phyloP scores from a whole-genome alignment of 2,329 filamentous ascomycete genomes.

The Cladosporium cucumerinum region DNA sequence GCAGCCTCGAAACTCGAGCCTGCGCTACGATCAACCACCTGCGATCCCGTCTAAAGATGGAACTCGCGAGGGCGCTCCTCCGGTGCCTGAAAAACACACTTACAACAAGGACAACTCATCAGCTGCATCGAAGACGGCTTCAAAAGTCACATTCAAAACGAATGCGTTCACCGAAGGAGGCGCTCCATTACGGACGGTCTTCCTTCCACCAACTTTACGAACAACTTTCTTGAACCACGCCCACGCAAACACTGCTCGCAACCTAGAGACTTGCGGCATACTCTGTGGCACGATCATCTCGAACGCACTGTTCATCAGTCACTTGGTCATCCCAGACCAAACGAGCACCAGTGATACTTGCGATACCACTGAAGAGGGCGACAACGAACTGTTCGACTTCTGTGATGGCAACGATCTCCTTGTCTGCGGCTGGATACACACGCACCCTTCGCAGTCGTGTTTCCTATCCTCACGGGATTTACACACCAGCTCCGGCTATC shows the following conservation, averaged over 20 bases:
- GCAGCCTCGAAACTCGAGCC: conserved; percentile 18
- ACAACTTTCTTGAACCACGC: conserved; percentile 71
- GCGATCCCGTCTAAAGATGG: conserved; percentile 32
- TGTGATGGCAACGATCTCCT: conserved; percentile 80
- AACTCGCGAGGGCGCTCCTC: background rate
- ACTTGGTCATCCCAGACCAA: conserved; percentile 87
- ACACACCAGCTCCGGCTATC: conserved; percentile 91
- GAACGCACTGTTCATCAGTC: conserved; percentile 88
- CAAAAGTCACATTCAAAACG: conserved; percentile 64
- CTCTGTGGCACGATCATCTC: conserved; percentile 86
- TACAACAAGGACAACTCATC: background rate
- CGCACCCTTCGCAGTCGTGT: conserved; percentile 92
- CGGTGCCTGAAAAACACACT: conserved; percentile 7
- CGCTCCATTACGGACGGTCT: conserved; percentile 78
- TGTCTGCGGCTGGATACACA: conserved; percentile 95
- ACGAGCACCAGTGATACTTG: conserved; percentile 88
- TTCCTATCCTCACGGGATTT: conserved; percentile 95
- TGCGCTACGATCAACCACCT: conserved; percentile 17
- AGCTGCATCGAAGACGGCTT: background rate
- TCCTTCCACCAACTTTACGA: conserved; percentile 75
- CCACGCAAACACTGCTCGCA: conserved; percentile 69
- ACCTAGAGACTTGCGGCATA: conserved; percentile 93
- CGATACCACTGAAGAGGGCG: conserved; percentile 81
- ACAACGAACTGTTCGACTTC: conserved; percentile 73
- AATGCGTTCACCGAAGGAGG: conserved; percentile 89